phyloP scores from a whole-genome alignment of 177 flowering plant genomes.

The Vitis hybrid region DNA sequence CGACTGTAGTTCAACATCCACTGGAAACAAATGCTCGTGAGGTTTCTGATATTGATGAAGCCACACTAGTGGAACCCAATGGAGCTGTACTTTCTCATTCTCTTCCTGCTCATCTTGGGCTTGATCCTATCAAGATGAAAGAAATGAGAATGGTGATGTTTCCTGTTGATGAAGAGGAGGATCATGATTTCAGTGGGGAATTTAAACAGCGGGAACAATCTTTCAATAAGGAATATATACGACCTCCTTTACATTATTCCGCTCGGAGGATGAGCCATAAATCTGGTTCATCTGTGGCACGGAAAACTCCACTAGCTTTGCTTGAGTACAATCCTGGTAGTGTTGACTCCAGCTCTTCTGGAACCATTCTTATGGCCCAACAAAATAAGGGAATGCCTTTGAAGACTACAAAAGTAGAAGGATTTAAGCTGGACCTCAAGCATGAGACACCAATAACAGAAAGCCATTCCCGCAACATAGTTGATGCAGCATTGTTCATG shows the following conservation, averaged over 20 bases:
- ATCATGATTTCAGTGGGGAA: constrained; percentile 20
- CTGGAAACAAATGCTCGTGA: constrained; percentile 43
- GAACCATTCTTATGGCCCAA: constrained; percentile 70
- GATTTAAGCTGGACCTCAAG: constrained; percentile 70
- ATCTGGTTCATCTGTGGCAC: constrained; percentile 42
- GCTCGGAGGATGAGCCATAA: constrained; percentile 34
- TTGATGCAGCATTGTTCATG: constrained; percentile 97
- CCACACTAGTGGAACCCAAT: constrained; percentile 23
- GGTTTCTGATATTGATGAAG: constrained; percentile 49
- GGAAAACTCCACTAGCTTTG: constrained; percentile 80
- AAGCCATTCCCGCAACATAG: constrained; percentile 66
- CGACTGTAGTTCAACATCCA: constrained; percentile 29
- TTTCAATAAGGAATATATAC: constrained; percentile 35
- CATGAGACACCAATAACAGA: constrained; percentile 66
- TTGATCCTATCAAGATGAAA: constrained; percentile 86
- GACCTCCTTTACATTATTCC: constrained; percentile 44
- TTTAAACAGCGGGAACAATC: constrained; percentile 35
- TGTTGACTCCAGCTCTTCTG: constrained; percentile 45
- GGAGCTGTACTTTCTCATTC: constrained; percentile 73
- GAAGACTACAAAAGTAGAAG: constrained; percentile 52
- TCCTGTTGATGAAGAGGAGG: constrained; percentile 57
- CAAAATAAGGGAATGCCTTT: constrained; percentile 55
- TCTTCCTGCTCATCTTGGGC: constrained; percentile 94
- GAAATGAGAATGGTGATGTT: constrained; percentile 94
- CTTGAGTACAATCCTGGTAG: constrained; percentile 61